Evolutionary conservation across 1,139 yeast species (phyloP).

Genomic region (Diutina neorugosa): DNA sequence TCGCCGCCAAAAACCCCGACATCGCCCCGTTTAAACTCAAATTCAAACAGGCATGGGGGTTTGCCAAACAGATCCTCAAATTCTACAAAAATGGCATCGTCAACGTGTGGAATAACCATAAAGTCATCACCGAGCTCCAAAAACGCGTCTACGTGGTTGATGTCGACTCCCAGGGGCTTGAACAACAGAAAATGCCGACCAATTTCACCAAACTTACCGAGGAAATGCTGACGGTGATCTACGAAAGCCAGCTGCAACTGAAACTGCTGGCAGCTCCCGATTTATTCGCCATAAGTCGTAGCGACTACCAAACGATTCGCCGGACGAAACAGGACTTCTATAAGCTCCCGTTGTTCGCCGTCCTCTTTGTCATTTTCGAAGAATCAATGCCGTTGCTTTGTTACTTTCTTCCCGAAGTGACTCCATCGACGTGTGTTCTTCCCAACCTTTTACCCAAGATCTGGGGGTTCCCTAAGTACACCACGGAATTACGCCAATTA

Average conservation of each 20-base stretch:
- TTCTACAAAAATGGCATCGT: constrained; percentile 43
- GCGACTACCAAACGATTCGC: constrained; percentile 41
- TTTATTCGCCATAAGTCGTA: constrained; percentile 33
- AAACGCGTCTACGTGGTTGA: constrained; percentile 13
- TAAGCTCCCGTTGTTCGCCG: constrained; percentile 54
- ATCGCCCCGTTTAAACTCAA: constrained; percentile 13
- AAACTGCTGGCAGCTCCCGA: constrained; percentile 10
- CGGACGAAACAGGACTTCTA: constrained; percentile 45
- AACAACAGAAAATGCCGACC: constrained; percentile 10
- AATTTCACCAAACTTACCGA: constrained; percentile 17
- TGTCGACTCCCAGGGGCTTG: constrained; percentile 17
- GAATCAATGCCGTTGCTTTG: constrained; percentile 57
- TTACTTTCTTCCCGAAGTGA: constrained; percentile 43
- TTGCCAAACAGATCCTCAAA: constrained; percentile 25
- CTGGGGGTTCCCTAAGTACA: constrained; percentile 14
- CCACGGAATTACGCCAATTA: constrained; percentile 5
- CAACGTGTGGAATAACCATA: constrained; percentile 36
- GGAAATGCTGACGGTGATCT: constrained; percentile 25
- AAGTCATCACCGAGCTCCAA: constrained; percentile 14
- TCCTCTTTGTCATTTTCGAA: constrained; percentile 43
- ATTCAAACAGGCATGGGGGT: constrained; percentile 23
- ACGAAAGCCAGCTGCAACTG: constrained; percentile 19
- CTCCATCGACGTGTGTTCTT: constrained; percentile 60
- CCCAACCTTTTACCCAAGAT: constrained; percentile 35
- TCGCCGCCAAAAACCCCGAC: not conserved